Base-by-base conservation (phyloP, 352 stramenopile genomes). In the Blastocystis sp. region DNA sequence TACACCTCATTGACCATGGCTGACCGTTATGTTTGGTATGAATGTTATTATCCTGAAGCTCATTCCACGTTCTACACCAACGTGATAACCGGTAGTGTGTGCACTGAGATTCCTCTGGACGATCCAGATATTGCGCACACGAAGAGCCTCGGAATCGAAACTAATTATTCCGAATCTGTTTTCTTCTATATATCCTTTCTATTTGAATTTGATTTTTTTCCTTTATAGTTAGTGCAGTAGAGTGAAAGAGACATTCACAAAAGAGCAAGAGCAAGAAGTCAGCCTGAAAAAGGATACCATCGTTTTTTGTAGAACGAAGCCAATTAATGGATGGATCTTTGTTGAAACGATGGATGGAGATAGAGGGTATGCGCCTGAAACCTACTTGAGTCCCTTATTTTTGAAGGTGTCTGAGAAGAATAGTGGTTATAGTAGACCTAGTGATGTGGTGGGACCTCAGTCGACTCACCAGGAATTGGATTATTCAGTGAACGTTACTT, bases 161-260 rank as follows among this genome's bases (percentile, higher is more conserved):
- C 16, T 26, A 53, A 85, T 47, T 18, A 50, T 47, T 85, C 30
- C 26, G 53, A 68, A 43, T 26, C 24, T 54, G 65, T 66, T 24
- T 62, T 18, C 18, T 68, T 39, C 34, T 85, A 85, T 53, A 85
- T 85, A 85, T 85, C 73, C 73, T 85, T 13, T 18, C 50, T 69
- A 18, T 26, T 64, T n/a, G 30, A 62, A 56, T 41, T 20, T 20
- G n/a, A 16, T 3, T 11, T 13, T 50, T 50, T 47, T 18, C 26
- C 34, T 85, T 85, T 53, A 85, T 41, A 30, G 2, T 18, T 37
- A 85, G 7, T 68, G 45, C 26, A 53, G 73, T 69, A 66, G 24
- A 54, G 73, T 68, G 47, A 66, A 68, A 18, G 63, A 30, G n/a
- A 4, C 3, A 0, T 85, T 66, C 68, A 24, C 9, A 7, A 85